These are phyloP conservation scores for Paralagenidium karlingii DNA, from an alignment of 352 stramenopile species.

Conservation along the genomic window DNA sequence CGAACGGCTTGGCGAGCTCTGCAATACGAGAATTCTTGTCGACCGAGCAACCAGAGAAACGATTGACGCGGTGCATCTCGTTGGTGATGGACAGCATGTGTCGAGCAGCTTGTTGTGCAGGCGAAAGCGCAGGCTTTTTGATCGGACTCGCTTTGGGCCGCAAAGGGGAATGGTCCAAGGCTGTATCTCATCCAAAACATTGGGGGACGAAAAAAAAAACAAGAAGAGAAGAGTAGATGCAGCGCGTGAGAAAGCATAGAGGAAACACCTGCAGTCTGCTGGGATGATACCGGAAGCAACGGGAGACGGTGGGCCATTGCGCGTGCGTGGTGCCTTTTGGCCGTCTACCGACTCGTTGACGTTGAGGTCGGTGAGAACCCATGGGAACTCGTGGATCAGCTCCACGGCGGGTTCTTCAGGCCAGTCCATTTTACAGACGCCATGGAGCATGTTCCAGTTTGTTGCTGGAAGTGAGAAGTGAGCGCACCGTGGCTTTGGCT, in stretches of 20 bases:
- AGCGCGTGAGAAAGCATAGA: no score
- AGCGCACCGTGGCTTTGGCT: no score
- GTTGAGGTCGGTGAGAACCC: slow-evolving; percentile 13
- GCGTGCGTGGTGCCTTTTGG: slow-evolving; percentile 4
- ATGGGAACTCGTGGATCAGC: slow-evolving; percentile 24
- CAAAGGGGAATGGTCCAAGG: slow-evolving; percentile 18
- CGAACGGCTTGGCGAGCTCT: no score
- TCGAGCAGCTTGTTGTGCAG: slow-evolving; percentile 31
- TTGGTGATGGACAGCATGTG: slow-evolving; percentile 38
- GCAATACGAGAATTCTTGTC: no score
- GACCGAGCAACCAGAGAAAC: no score
- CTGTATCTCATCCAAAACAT: slow-evolving; percentile 11
- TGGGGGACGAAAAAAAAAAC: no score
- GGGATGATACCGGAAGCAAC: neutral
- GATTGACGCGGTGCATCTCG: slow-evolving; percentile 13
- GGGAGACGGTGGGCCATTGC: neutral
- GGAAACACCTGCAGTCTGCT: neutral
- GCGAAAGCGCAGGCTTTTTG: slow-evolving; percentile 16
- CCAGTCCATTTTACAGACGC: no score
- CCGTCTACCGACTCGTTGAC: slow-evolving; percentile 3
- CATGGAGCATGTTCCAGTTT: no score
- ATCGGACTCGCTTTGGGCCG: slow-evolving; percentile 7
- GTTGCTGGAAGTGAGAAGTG: no score
- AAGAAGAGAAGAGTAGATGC: no score
- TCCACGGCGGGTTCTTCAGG: slow-evolving; percentile 16